phyloP scores from a whole-genome alignment of 2,329 filamentous ascomycete genomes.

The Grosmannia serpens region DNA sequence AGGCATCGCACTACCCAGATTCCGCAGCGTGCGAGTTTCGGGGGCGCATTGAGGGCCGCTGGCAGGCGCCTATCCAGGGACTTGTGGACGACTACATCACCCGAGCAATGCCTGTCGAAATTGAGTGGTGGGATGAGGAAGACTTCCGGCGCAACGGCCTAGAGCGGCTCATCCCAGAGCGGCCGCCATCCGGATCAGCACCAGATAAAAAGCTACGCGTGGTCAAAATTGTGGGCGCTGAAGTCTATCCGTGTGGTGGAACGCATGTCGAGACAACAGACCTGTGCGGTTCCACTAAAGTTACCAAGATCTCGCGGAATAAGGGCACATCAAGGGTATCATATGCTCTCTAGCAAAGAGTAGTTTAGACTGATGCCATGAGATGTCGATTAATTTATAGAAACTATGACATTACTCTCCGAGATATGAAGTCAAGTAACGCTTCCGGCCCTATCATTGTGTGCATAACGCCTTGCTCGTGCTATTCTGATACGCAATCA shows the following conservation, averaged over 20 bases:
- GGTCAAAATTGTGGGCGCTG: conserved; percentile 56
- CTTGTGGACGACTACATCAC: conserved; percentile 47
- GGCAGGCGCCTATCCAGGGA: conserved; percentile 50
- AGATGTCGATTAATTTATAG: background rate
- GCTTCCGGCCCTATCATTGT: background rate
- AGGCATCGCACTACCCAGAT: conserved; percentile 61
- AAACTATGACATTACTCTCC: background rate
- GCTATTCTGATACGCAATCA: background rate
- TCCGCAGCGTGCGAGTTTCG: conserved; percentile 56
- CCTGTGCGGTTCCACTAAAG: conserved; percentile 45
- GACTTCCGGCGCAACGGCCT: conserved; percentile 45
- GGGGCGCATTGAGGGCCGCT: conserved; percentile 53
- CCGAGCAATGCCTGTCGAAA: conserved; percentile 44
- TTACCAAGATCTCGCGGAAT: conserved; percentile 54
- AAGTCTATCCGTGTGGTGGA: conserved; percentile 63
- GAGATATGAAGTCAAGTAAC: background rate
- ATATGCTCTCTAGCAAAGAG: conserved; percentile 18
- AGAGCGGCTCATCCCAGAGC: conserved; percentile 43
- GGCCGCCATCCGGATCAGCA: conserved; percentile 22
- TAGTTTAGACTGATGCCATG: too few relatives aligned
- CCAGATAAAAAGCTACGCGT: conserved; percentile 47
- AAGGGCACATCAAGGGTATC: conserved; percentile 54
- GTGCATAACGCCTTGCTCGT: background rate
- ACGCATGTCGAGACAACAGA: conserved; percentile 57
- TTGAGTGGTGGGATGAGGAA: conserved; percentile 56